Evolutionary conservation across 306 rosid genomes (phyloP), one percentile per base, ranked within the genome.

Genomic region (Vachellia pachyceras): DNA sequence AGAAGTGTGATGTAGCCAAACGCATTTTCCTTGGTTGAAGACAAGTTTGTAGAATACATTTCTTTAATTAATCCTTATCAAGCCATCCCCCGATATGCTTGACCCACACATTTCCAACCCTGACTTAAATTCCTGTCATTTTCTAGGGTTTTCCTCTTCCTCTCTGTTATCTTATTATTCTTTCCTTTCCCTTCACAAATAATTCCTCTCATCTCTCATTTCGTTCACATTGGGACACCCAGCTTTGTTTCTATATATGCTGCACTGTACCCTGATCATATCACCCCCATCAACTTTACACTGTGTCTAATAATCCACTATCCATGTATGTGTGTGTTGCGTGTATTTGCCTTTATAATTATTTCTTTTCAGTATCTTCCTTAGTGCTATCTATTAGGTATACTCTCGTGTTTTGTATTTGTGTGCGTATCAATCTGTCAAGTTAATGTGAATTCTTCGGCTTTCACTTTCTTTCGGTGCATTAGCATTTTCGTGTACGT

Each of bases 1-100:
- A 81, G 73, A 74, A 73, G 74, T 79, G 52, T 76, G 73, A 77
- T 70, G 87, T 77, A 83, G 76, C 73, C 55, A 80, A 81, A 85
- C 79, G 82, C 87, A 58, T 72, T 82, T 79, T 76, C 64, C 87
- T 71, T 80, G 88, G 77, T 86, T 84, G 87, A 88, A 80, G 87
- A 75, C 90, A 82, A 80, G 78, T 86, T 82, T 75, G 45, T 67
- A 46, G 14, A 39, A 67, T 63, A 71, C 87, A 79, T 63, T 82
- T 82, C 81, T 22, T 87, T 8, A 55, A 25, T 86, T 81, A 83
- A 82, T 82, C 85, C 37, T 66, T 81, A n/a, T 84, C 87, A 83
- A 64, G 84, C 86, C 83, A 83, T 29, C 71, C 79, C 44, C 84
- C 87, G 58, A 78, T 77, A 80, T 79, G 40, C 72, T 85, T 84